These are phyloP conservation scores for Punica granatum DNA, from an alignment of 345 rosid genomes.

Conservation along the genomic window DNA sequence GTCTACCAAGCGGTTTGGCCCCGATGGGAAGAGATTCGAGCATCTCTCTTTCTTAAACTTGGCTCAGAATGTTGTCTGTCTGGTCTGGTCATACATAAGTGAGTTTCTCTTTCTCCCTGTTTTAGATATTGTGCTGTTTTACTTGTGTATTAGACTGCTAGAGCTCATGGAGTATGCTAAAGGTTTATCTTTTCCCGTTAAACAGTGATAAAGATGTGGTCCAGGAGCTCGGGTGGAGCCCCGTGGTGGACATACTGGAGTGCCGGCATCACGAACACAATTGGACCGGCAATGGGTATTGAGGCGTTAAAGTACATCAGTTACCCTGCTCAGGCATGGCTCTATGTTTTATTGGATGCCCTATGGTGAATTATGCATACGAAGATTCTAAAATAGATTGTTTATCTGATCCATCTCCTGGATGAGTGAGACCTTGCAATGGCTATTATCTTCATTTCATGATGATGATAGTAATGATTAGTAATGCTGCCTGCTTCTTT, in stretches of 20 bases:
- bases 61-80: constrained; percentile 87
- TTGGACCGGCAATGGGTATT: constrained; percentile 98
- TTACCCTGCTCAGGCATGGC: constrained; percentile 89
- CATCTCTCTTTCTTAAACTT: constrained; percentile 83
- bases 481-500: not conserved
- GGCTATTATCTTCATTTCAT: not conserved
- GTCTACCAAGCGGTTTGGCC: constrained; percentile 85
- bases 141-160: not conserved
- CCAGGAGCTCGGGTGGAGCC: constrained; percentile 58
- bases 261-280: constrained; percentile 92
- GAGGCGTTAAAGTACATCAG: constrained; percentile 96
- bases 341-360: not conserved
- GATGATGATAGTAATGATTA: not conserved
- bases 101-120: constrained; percentile 20
- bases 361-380: not conserved
- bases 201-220: constrained; percentile 92
- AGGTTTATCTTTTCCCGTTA: constrained; percentile 3
- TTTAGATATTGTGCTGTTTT: not conserved
- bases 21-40: constrained; percentile 81
- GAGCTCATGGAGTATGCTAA: not conserved
- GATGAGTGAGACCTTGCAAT: not conserved
- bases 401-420: not conserved
- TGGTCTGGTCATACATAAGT: constrained; percentile 89
- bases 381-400: not conserved
- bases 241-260: constrained; percentile 98